Percentiles rank a stretch among this genome's conserved stretches.
phyloP scores from a whole-genome alignment of 148 eudicot genomes.

The Agrostemma githago region DNA sequence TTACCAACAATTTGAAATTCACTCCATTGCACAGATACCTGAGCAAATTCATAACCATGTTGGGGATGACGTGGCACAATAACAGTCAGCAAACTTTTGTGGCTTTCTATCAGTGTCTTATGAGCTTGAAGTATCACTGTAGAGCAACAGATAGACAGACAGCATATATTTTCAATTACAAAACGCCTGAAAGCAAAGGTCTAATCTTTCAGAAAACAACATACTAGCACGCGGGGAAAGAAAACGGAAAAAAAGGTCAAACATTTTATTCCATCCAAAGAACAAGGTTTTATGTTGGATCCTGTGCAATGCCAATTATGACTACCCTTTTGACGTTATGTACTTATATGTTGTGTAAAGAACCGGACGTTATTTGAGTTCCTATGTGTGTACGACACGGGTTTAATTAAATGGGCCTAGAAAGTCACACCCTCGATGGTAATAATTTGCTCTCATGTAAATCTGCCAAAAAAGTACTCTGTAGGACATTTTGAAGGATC shows the following conservation, averaged over 20 bases:
- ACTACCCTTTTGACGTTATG: too few species aligned
- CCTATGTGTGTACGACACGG: too few species aligned
- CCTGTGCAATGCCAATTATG: too few species aligned
- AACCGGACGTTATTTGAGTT: too few species aligned
- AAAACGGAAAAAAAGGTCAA: neutral
- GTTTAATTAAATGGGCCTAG: too few species aligned
- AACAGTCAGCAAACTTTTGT: conserved; percentile 57
- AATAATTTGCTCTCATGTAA: too few species aligned
- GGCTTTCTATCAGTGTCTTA: conserved; percentile 40
- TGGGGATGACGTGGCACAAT: conserved; percentile 79
- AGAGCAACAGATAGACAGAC: conserved; percentile 12
- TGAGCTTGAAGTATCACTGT: conserved; percentile 75
- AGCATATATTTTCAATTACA: conserved; percentile 18
- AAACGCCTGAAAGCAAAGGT: conserved; percentile 4
- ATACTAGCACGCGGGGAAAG: neutral
- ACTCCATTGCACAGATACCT: conserved; percentile 33
- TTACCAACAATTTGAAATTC: neutral
- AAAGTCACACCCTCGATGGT: too few species aligned
- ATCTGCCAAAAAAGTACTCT: too few species aligned
- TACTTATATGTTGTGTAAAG: too few species aligned
- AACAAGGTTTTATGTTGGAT: too few species aligned
- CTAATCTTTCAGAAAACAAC: neutral
- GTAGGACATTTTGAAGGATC: neutral
- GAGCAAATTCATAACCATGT: conserved; percentile 53
- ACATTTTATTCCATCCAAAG: too few species aligned